Base-by-base conservation (phyloP, 176 grass and related monocot genomes). In the Sorghum bicolor region DNA sequence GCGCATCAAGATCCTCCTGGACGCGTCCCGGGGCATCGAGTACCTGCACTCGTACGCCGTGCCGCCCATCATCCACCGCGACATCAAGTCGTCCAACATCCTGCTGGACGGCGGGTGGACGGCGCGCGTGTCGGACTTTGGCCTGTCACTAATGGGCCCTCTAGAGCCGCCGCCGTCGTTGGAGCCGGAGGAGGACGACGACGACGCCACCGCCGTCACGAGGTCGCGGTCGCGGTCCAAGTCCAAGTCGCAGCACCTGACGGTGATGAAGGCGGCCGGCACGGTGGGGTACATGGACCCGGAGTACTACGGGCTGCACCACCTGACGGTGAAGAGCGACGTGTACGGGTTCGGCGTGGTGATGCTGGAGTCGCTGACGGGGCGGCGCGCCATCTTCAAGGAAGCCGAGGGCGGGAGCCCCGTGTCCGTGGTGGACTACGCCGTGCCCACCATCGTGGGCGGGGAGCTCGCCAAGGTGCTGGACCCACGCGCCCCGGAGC, bases 271-370 rank as follows among this genome's bases (percentile, higher is more conserved):
- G 87, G 97, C 97, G 6, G 97, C 91, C 0, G 93, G 97, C 13
- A 99, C 93, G 22, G 86, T 94, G 19, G 97, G 97, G 28, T 99
- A 99, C 97, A 99, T 99, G 93, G 97, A 99, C 80, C 97, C 97
- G 12, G 97, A 99, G 81, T 99, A 99, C 86, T 99, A 99, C 70
- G 97, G 93, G 2, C 67, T 93, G 20, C 94, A 96, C 43, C 93
- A 96, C 66, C 80, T 99, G 10, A 99, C 97, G 2, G 89, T 89
- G n/a, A 99, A 96, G 88, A 96, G 91, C 81, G 97, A 99, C 78
- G 91, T 99, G 16, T 99, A 99, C 80, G 87, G 93, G 1, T 87
- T 99, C 60, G 97, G 97, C 22, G 93, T 99, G 44, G 97, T 99
- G 55, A 94, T 94, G 91, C 87, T 99, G 8, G 97, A 99, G 80